phyloP scores from a whole-genome alignment of 441 rosid genomes.

The Kokia cookei region DNA sequence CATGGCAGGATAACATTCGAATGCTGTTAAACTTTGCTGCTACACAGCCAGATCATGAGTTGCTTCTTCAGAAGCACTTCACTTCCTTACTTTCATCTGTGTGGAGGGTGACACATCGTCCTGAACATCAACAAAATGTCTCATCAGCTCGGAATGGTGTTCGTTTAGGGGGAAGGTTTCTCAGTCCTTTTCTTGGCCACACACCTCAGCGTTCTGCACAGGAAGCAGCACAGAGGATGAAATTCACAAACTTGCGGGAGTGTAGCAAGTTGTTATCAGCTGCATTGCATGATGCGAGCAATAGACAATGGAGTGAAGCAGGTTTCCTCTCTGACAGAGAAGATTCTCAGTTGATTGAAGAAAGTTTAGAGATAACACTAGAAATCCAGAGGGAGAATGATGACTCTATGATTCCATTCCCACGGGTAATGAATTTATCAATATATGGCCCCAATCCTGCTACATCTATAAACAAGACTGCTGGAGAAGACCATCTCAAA shows the following conservation, averaged over 20 bases:
- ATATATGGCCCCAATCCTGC: constrained; percentile 40
- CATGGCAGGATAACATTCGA: constrained; percentile 79
- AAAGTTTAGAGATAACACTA: constrained; percentile 60
- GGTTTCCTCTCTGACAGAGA: constrained; percentile 37
- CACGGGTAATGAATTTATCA: constrained; percentile 52
- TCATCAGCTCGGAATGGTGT: constrained; percentile 45
- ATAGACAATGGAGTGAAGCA: constrained; percentile 28
- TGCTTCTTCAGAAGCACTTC: constrained; percentile 91
- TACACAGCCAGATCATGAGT: constrained; percentile 81
- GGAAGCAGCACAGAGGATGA: constrained; percentile 48
- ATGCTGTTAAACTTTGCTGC: constrained; percentile 61
- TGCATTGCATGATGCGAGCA: constrained; percentile 62
- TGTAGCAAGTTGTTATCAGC: constrained; percentile 55
- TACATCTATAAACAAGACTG: constrained; percentile 23
- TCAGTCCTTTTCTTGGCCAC: constrained; percentile 33
- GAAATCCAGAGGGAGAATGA: constrained; percentile 52
- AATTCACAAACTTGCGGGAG: constrained; percentile 45
- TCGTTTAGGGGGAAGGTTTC: constrained; percentile 40
- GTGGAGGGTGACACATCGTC: constrained; percentile 50
- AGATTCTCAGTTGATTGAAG: constrained; percentile 31
- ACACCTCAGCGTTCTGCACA: constrained; percentile 25
- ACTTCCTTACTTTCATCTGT: constrained; percentile 76
- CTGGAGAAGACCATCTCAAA: constrained; percentile 38
- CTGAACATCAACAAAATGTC: constrained; percentile 26
- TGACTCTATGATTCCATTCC: constrained; percentile 44